phyloP scores from a whole-genome alignment of 1,284 basidiomycete species.

The Wallemia ichthyophaga region DNA sequence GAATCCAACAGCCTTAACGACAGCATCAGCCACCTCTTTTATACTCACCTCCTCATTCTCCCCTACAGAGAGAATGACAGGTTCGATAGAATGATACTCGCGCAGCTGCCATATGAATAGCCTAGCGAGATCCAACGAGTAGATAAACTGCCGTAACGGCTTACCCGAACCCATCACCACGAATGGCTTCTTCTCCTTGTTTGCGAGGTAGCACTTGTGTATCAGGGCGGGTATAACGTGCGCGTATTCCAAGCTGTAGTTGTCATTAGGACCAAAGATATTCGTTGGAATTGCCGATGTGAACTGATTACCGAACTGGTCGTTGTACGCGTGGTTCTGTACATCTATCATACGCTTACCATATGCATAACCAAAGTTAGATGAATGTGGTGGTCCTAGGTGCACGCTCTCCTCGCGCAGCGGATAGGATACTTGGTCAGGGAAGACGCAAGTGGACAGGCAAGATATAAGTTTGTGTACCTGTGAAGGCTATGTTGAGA shows the following conservation, averaged over 20 bases:
- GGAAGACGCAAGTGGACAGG: conserved; percentile 63
- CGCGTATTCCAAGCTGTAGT: conserved; percentile 38
- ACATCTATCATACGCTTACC: conserved; percentile 79
- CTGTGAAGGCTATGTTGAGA: conserved; percentile 7
- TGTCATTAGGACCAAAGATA: conserved; percentile 56
- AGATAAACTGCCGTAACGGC: conserved; percentile 72
- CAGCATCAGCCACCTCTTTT: conserved; percentile 47
- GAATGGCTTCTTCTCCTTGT: conserved; percentile 53
- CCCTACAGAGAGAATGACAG: conserved; percentile 57
- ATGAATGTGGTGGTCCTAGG: conserved; percentile 43
- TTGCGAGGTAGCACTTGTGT: conserved; percentile 61
- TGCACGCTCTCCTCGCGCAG: conserved; percentile 72
- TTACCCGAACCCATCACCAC: conserved; percentile 55
- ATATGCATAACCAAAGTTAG: conserved; percentile 69
- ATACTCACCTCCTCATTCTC: conserved; percentile 73
- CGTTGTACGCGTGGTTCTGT: conserved; percentile 70
- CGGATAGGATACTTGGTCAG: conserved; percentile 56
- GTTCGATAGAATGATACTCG: conserved; percentile 62
- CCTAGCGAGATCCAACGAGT: conserved; percentile 69
- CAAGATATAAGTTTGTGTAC: conserved; percentile 49
- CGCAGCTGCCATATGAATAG: conserved; percentile 70
- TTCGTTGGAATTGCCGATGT: conserved; percentile 78
- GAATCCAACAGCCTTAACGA: conserved; percentile 47
- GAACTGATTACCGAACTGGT: conserved; percentile 64
- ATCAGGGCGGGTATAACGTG: conserved; percentile 72